Evolutionary conservation across 139 green algal species (phyloP).

Genomic region (Chlamydomonas sphaeroides): DNA sequence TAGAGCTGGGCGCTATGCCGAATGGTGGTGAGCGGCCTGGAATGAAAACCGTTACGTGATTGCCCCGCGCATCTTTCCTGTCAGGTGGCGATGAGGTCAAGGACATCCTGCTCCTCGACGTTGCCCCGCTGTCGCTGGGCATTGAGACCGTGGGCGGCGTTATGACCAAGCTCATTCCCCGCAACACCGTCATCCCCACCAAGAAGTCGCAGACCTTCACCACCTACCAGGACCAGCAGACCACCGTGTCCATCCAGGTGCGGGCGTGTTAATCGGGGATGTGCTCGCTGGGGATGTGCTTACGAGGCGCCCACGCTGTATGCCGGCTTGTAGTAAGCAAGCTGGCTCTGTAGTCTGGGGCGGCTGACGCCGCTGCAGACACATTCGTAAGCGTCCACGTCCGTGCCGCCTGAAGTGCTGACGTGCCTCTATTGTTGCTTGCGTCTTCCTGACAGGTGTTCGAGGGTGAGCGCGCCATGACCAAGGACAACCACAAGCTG

Average conservation of each 20-base stretch:
- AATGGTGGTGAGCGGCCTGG: too few relatives aligned
- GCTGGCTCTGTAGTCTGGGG: too few relatives aligned
- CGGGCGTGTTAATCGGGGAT: background rate
- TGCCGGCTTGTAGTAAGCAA: too few relatives aligned
- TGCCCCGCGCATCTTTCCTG: too few relatives aligned
- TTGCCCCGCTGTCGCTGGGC: conserved; percentile 91
- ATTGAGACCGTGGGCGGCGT: conserved; percentile 84
- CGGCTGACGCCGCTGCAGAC: too few relatives aligned
- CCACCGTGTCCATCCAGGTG: conserved; percentile 84
- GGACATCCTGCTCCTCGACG: conserved; percentile 95
- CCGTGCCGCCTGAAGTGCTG: too few relatives aligned
- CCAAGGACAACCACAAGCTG: conserved; percentile 91
- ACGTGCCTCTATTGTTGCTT: too few relatives aligned
- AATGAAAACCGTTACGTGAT: too few relatives aligned
- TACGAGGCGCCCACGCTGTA: too few relatives aligned
- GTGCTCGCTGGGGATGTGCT: background rate
- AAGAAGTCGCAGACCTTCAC: conserved; percentile 98
- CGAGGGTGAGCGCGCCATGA: conserved; percentile 88
- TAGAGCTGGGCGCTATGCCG: too few relatives aligned
- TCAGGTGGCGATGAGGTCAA: conserved; percentile 84
- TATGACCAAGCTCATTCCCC: conserved; percentile 89
- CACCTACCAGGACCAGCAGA: conserved; percentile 97
- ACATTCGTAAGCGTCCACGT: too few relatives aligned
- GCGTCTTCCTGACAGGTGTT: too few relatives aligned
- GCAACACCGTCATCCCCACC: conserved; percentile 96